Conservation (phyloP, 1,284 basidiomycete genomes). For the Ceratobasidium sp. region DNA sequence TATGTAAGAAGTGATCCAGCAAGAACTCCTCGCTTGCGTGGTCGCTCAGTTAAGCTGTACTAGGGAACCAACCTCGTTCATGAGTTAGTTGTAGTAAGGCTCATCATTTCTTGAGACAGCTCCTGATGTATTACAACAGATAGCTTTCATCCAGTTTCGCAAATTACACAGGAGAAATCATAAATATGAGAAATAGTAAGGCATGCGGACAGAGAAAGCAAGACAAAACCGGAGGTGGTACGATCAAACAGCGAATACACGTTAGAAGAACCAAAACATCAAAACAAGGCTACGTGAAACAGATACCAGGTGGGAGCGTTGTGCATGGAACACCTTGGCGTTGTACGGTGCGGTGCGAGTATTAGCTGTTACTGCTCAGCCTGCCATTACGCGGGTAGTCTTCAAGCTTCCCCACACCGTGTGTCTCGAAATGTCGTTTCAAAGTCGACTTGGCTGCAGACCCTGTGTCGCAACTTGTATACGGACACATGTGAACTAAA, state of each 20-base stretch:
- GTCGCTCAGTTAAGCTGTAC: not conserved
- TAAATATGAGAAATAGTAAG: not conserved
- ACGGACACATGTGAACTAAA: slow-evolving; percentile 28
- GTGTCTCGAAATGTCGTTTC: slow-evolving; percentile 36
- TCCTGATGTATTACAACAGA: not conserved
- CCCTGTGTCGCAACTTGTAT: slow-evolving; percentile 12
- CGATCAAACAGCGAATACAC: not conserved
- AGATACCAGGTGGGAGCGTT: slow-evolving; percentile 23
- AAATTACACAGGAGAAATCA: too few relatives aligned
- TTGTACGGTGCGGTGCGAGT: slow-evolving; percentile 27
- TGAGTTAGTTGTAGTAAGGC: not conserved
- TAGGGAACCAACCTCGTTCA: too few relatives aligned
- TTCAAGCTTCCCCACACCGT: slow-evolving; percentile 26
- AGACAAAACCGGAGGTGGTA: not conserved
- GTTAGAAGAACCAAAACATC: not conserved
- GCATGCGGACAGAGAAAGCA: not conserved
- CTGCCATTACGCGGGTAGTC: slow-evolving; percentile 9
- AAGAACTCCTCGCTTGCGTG: not conserved
- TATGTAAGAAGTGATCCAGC: not conserved
- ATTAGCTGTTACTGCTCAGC: not conserved
- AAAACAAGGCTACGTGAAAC: not conserved
- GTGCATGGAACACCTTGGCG: slow-evolving; percentile 24
- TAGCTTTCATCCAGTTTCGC: not conserved
- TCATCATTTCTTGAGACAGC: not conserved
- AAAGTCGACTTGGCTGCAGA: slow-evolving; percentile 39